Conservation (phyloP, 2,329 filamentous ascomycete species). For the Sclerotinia sclerotiorum region DNA sequence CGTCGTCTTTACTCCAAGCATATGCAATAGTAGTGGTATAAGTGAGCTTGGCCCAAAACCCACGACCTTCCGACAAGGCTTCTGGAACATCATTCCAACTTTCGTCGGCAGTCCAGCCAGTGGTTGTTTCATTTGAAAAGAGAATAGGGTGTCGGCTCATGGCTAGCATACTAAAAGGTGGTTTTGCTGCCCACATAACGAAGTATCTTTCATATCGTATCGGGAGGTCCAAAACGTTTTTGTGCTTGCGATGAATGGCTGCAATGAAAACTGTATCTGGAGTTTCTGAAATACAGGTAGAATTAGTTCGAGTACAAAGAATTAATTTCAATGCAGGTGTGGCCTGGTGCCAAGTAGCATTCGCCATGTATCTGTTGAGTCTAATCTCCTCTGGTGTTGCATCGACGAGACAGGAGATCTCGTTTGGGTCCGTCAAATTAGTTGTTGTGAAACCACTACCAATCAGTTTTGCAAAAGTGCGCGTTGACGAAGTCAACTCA, state of each 20-base stretch:
- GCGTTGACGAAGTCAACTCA: conserved; percentile 39
- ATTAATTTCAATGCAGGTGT: conserved; percentile 43
- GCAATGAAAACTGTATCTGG: conserved; percentile 41
- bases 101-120: conserved; percentile 41
- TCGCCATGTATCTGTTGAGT: conserved; percentile 25
- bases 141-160: conserved; percentile 42
- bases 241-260: conserved; percentile 43
- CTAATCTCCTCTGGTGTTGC: conserved; percentile 25
- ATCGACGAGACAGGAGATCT: conserved; percentile 31
- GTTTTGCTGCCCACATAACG: conserved; percentile 42
- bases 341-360: conserved; percentile 43
- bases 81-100: conserved; percentile 41
- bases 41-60: conserved; percentile 41
- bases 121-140: conserved; percentile 42
- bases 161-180: conserved; percentile 42
- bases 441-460: conserved; percentile 33
- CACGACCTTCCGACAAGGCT: conserved; percentile 26
- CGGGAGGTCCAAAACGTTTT: conserved; percentile 41
- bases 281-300: conserved; percentile 31
- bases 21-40: conserved; percentile 45
- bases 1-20: conserved; percentile 40
- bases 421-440: conserved; percentile 30
- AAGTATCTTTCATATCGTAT: conserved; percentile 44
- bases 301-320: conserved; percentile 40
- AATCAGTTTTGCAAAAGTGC: conserved; percentile 33